Percentiles rank a stretch among this genome's conserved stretches.
These are phyloP conservation scores for Jimgerdemannia lactiflua DNA, from an alignment of 192 early-diverging fungal genomes.

Conservation along the genomic window DNA sequence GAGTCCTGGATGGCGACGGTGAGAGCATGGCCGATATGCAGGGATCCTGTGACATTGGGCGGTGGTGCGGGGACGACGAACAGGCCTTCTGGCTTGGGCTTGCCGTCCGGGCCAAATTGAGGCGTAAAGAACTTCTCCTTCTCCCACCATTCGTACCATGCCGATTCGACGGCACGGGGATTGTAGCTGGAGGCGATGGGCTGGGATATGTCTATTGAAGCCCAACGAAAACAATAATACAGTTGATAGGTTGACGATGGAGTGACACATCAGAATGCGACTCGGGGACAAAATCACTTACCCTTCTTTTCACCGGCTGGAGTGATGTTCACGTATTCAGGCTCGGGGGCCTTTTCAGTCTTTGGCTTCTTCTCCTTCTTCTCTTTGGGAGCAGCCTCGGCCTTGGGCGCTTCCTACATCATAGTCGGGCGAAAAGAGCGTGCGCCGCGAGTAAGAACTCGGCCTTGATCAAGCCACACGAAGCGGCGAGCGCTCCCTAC, in stretches of 20 bases:
- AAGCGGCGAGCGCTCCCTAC: slow-evolving; percentile 13
- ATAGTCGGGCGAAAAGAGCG: not conserved
- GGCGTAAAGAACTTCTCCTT: slow-evolving; percentile 91
- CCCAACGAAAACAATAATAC: slow-evolving; percentile 5
- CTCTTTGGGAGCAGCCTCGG: slow-evolving; percentile 22
- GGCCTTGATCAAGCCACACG: slow-evolving; percentile 8
- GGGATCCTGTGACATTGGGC: slow-evolving; percentile 97
- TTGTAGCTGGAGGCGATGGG: slow-evolving; percentile 84
- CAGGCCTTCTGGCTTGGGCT: slow-evolving; percentile 68
- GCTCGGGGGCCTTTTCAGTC: slow-evolving; percentile 50
- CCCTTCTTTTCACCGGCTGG: slow-evolving; percentile 88
- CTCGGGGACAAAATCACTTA: not conserved
- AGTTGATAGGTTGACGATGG: not conserved
- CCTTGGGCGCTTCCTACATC: slow-evolving; percentile 7
- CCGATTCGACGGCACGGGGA: slow-evolving; percentile 86
- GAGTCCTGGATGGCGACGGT: slow-evolving; percentile 94
- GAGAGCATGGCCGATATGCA: slow-evolving; percentile 95
- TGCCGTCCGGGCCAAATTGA: slow-evolving; percentile 65
- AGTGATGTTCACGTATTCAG: slow-evolving; percentile 77
- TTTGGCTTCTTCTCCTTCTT: slow-evolving; percentile 60
- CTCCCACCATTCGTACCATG: slow-evolving; percentile 99
- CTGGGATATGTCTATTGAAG: slow-evolving; percentile 60
- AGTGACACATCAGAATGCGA: not conserved
- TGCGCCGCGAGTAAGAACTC: not conserved
- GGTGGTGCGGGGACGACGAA: slow-evolving; percentile 96